Evolutionary conservation across 257 asterid species (phyloP).

Genomic region (Primulina eburnea): DNA sequence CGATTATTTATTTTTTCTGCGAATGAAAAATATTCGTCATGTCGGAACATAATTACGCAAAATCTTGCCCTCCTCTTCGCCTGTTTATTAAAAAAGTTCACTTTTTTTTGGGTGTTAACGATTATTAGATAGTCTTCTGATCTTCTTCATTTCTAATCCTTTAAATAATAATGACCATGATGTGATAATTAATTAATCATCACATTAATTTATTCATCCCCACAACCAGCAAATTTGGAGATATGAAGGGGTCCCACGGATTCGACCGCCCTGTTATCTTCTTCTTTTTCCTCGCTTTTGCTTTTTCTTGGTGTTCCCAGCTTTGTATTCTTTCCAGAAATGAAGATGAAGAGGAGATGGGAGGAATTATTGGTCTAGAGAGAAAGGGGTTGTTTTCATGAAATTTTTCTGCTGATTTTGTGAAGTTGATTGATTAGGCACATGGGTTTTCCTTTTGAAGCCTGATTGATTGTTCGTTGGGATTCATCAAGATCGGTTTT

Average conservation of each 20-base stretch:
- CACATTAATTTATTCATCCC: conserved; percentile 40
- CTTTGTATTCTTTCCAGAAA: conserved; percentile 31
- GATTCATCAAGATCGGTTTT: conserved; percentile 51
- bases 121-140: conserved; percentile 29
- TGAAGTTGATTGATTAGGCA: conserved; percentile 31
- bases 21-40: neutral
- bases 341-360: conserved; percentile 49
- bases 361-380: conserved; percentile 30
- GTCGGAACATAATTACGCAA: neutral
- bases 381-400: conserved; percentile 20
- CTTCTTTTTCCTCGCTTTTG: neutral
- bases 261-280: conserved; percentile 21
- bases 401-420: conserved; percentile 28
- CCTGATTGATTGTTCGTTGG: conserved; percentile 27
- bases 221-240: conserved; percentile 57
- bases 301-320: conserved; percentile 24
- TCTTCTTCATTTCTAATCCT: conserved; percentile 24
- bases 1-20: neutral
- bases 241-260: conserved; percentile 50
- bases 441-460: conserved; percentile 34
- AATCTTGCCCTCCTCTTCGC: neutral
- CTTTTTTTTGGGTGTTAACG: neutral
- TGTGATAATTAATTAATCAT: conserved; percentile 29
- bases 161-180: conserved; percentile 33
- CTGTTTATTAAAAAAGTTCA: neutral